Evolutionary conservation across 345 rosid species (phyloP), one percentile per base, ranked within the genome.

Genomic region (Citrus maxima): DNA sequence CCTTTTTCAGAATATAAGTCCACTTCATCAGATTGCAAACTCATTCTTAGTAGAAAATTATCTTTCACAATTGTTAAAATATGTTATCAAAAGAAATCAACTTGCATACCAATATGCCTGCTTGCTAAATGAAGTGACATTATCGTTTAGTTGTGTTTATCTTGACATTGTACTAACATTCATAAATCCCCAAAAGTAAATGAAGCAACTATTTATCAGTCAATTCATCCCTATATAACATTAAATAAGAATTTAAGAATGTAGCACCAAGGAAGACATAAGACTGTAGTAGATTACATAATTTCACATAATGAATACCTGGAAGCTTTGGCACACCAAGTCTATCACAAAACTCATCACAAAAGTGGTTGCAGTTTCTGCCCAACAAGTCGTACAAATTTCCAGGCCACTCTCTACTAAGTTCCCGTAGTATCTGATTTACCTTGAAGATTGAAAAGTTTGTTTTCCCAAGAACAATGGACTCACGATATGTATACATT

Each of bases 281-380:
- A 54, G 58, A 54, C 7, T 54, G 69, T 79, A 54, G 7, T 5
- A 61, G 24, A 32, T 51, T 19, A 75, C 21, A 56, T 77, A 58
- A 85, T 60, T 59, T 35, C 35, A 74, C 42, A 74, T 34, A 14
- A 42, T 19, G 24, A 74, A 80, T 81, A 94, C 98, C 99, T 82
- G 98, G 99, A 82, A 91, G 96, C 87, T 93, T 94, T 37, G 88
- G 92, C 72, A 93, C 98, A 76, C 98, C 98, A 72, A 97, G 95
- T 82, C 81, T 88, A 60, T 88, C 94, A 35, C 98, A 94, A 46
- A 94, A 79, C 62, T 93, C 95, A 81, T 94, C 95, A 37, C 99
- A 97, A 77, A 97, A 97, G 85, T 97, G 98, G 82, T 97, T 97
- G 82, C 99, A 97, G 78, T 97, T 97, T 86, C 84, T 94, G 19